Evolutionary conservation across 148 eudicot genomes (phyloP).

Genomic region (Silene uniflora): DNA sequence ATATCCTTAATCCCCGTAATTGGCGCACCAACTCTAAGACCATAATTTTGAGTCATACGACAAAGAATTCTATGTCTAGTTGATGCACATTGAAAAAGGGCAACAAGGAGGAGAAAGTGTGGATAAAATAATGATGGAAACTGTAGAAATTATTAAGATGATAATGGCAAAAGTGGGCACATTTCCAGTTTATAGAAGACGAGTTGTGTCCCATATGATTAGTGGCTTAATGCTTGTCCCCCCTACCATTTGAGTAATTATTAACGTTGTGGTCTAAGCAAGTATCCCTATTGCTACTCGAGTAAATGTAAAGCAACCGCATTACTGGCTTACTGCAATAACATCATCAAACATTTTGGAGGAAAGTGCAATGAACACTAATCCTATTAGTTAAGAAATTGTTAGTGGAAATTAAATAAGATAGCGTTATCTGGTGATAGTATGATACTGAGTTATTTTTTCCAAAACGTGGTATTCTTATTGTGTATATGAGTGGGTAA

Average conservation of each 20-base stretch:
- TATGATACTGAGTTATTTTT: too few species aligned
- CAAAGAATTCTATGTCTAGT: neutral
- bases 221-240: neutral
- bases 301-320: neutral
- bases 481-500: too few species aligned
- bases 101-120: neutral
- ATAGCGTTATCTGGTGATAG: too few species aligned
- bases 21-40: conserved; percentile 21
- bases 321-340: neutral
- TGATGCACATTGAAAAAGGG: conserved; percentile 3
- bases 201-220: neutral
- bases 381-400: too few species aligned
- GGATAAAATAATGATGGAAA: neutral
- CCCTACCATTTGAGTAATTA: neutral
- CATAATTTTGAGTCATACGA: neutral
- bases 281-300: neutral
- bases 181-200: too few species aligned
- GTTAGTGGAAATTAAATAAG: too few species aligned
- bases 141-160: neutral
- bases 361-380: too few species aligned
- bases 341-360: neutral
- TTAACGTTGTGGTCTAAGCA: neutral
- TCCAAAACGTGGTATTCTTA: too few species aligned
- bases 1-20: conserved; percentile 11
- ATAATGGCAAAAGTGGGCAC: neutral